These are phyloP conservation scores for Monilinia fructicola DNA, from an alignment of 2,329 filamentous ascomycete species.

Conservation along the genomic window DNA sequence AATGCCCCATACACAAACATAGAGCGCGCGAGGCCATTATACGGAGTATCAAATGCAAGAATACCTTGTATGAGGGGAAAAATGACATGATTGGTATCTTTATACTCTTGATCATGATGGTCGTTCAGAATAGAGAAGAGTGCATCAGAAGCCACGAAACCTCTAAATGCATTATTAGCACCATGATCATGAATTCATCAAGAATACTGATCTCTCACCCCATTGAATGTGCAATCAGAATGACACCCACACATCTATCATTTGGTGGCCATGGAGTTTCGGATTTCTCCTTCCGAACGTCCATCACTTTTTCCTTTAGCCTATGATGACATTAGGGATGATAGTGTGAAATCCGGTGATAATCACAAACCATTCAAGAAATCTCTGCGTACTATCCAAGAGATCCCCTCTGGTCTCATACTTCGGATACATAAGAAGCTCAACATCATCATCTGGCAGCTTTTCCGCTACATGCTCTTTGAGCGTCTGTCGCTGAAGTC, in stretches of 20 bases:
- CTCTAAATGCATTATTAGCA: constrained; percentile 45
- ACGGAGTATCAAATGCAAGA: constrained; percentile 83
- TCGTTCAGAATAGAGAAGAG: constrained; percentile 56
- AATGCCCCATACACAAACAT: constrained; percentile 63
- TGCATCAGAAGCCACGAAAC: constrained; percentile 80
- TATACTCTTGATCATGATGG: constrained; percentile 26
- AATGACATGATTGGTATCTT: constrained; percentile 26
- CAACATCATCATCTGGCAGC: constrained; percentile 59
- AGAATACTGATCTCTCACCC: constrained; percentile 46
- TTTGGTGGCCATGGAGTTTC: constrained; percentile 22
- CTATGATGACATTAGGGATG: not conserved
- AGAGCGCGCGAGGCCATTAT: constrained; percentile 61
- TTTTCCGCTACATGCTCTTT: constrained; percentile 57
- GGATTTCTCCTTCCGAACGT: constrained; percentile 17
- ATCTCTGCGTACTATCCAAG: constrained; percentile 50
- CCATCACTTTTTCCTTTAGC: constrained; percentile 23
- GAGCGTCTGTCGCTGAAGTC: constrained; percentile 49
- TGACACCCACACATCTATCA: constrained; percentile 66
- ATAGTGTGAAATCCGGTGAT: not conserved
- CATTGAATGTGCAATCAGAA: constrained; percentile 83
- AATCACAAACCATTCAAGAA: constrained; percentile 52
- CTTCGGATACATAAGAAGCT: constrained; percentile 65
- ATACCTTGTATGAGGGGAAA: constrained; percentile 82
- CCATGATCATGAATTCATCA: not conserved
- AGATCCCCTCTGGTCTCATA: constrained; percentile 73